Evolutionary conservation across 108 stramenopile genomes (phyloP), one percentile per base, ranked within the genome.

Genomic region (Fistulifera pelliculosa): DNA sequence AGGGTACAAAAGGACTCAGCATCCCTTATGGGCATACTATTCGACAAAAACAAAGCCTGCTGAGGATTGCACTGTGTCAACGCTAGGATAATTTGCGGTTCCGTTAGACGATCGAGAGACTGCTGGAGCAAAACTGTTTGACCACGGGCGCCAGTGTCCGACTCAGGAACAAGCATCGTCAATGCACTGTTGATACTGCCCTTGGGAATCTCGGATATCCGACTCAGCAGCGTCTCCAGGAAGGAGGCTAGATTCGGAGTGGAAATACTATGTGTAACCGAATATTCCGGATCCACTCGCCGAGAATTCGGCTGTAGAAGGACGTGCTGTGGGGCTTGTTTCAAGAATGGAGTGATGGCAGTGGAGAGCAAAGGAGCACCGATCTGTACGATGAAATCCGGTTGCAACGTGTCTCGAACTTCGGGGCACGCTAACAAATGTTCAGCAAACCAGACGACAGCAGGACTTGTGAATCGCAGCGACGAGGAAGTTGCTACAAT

Each of bases 11-110:
- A 96, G 40, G 70, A 74, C 47, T 96, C 95, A 24, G 81, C 78
- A 69, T 96, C 95, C 23, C 95, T 65, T 47, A 94, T 78, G 16
- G 95, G 90, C 95, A 96, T 96, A 27, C 85, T 87, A 63, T 94
- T 93, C 15, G 95, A 94, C 38, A 96, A 60, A 74, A 56, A 74
- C 6, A 74, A 42, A 11, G 74, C 69, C 4, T 49, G 24, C 23
- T 65, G 45, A 13, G 22, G 12, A 10, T 8, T 52, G 14, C 24
- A 23, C 25, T 38, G 56, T 24, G 88, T 54, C 18, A 94, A 66
- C 28, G 78, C 75, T 50, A 77, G 55, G 19, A 81, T 64, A 25
- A 94, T 60, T 61, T 89, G 71, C 19, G 95, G 95, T 60, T 96
- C 95, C 23, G 81, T 89, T 39, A 67, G 11, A 42, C 49, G n/a